phyloP scores from a whole-genome alignment of 768 basidiomycete genomes.

The Psilocybe cyanescens region DNA sequence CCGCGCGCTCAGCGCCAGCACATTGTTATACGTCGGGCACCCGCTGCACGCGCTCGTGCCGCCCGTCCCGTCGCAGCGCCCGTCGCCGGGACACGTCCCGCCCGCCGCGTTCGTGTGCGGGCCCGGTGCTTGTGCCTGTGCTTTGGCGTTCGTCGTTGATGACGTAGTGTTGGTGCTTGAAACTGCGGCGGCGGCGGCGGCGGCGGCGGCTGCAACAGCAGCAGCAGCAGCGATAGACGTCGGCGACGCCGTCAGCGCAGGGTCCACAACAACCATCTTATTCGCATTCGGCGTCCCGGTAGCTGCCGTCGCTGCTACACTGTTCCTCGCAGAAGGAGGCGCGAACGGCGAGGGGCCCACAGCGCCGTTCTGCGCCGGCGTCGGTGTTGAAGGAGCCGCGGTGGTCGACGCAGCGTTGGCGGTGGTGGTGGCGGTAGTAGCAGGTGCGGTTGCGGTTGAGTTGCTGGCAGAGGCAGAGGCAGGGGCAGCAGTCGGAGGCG shows the following conservation, averaged over 20 bases:
- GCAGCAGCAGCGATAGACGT: conserved; percentile 18
- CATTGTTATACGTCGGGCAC: conserved; percentile 97
- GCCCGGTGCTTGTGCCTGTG: background rate
- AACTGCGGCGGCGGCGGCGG: no score
- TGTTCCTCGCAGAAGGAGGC: conserved; percentile 24
- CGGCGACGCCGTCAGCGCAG: conserved; percentile 18
- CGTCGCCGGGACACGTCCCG: conserved; percentile 98
- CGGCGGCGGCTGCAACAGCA: conserved; percentile 5
- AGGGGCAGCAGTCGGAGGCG: conserved; percentile 24
- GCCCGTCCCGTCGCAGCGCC: conserved; percentile 96
- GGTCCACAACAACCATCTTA: background rate
- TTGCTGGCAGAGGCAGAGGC: conserved; percentile 8
- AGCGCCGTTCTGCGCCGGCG: conserved; percentile 16
- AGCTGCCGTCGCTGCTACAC: conserved; percentile 12
- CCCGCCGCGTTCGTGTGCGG: conserved; percentile 26
- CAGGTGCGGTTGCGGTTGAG: background rate
- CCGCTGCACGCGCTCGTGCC: conserved; percentile 92
- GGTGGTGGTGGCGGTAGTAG: background rate
- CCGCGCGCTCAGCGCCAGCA: conserved; percentile 49
- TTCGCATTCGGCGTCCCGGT: conserved; percentile 8
- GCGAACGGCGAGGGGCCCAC: conserved; percentile 39
- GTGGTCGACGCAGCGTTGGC: conserved; percentile 21
- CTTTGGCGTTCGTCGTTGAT: no score
- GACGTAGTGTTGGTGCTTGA: no score
- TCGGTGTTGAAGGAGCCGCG: conserved; percentile 19